A percentile compares a stretch with the other conserved stretches of the same genome.
Evolutionary conservation across 1,284 basidiomycete genomes (phyloP).

Genomic region (Blastosporella zonata): DNA sequence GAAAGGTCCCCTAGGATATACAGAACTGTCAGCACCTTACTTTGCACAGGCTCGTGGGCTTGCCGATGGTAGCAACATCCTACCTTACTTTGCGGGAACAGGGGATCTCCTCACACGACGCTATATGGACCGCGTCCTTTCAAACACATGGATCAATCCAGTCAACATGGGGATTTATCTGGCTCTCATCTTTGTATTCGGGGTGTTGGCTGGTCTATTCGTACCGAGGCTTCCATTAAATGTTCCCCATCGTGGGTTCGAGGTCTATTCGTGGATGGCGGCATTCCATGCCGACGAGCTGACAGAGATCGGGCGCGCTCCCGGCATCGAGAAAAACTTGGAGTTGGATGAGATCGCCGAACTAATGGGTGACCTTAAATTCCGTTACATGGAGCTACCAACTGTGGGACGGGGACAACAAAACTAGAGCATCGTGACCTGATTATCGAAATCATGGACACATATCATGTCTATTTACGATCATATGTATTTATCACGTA

Average conservation of each 20-base stretch:
- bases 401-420: background rate
- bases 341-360: conserved; percentile 29
- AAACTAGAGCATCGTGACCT: background rate
- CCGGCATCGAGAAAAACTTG: conserved; percentile 26
- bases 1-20: conserved; percentile 35
- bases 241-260: conserved; percentile 35
- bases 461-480: no score
- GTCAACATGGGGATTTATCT: conserved; percentile 25
- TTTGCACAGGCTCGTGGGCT: conserved; percentile 33
- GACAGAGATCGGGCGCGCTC: conserved; percentile 21
- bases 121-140: conserved; percentile 30
- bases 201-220: conserved; percentile 31
- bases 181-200: conserved; percentile 25
- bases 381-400: conserved; percentile 22
- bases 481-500: no score
- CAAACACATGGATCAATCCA: conserved; percentile 24
- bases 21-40: conserved; percentile 29
- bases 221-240: conserved; percentile 34
- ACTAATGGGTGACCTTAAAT: conserved; percentile 28
- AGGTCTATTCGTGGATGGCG: conserved; percentile 38
- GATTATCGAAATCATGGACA: no score
- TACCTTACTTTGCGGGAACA: conserved; percentile 40
- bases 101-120: conserved; percentile 30
- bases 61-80: conserved; percentile 37
- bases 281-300: conserved; percentile 37